Evolutionary conservation across 306 rosid genomes (phyloP).

Genomic region (Fragaria vesca): DNA sequence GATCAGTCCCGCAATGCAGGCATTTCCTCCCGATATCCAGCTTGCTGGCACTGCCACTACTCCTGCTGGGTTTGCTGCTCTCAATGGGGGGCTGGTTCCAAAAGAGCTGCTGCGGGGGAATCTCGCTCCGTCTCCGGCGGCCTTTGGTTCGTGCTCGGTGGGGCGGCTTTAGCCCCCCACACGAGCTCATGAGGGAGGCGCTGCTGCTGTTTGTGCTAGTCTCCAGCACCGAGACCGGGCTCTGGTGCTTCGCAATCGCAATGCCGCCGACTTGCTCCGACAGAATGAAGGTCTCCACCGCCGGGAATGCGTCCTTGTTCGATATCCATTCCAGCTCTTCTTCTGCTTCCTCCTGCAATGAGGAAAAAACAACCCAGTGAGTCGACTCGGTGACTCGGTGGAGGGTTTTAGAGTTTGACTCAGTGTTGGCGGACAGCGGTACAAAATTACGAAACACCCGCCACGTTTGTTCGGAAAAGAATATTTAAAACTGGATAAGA

Average conservation of each 20-base stretch:
- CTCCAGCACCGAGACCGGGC: slow-evolving; percentile 8
- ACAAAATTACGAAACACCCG: not conserved
- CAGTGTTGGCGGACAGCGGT: not conserved
- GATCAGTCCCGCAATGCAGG: slow-evolving; percentile 68
- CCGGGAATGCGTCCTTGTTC: slow-evolving; percentile 54
- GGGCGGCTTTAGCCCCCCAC: slow-evolving; percentile 47
- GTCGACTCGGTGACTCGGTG: slow-evolving; percentile 19
- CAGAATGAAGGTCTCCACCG: slow-evolving; percentile 1
- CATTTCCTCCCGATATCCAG: slow-evolving; percentile 56
- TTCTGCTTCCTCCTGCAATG: slow-evolving; percentile 50
- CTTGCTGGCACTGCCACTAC: not conserved
- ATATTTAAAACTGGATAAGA: not conserved
- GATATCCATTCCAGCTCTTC: slow-evolving; percentile 75
- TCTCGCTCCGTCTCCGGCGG: slow-evolving; percentile 37
- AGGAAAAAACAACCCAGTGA: not conserved
- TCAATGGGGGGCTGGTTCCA: slow-evolving; percentile 33
- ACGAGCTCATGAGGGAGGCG: slow-evolving; percentile 9
- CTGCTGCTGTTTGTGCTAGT: slow-evolving; percentile 6
- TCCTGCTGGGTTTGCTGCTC: slow-evolving; percentile 1
- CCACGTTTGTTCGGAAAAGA: not conserved
- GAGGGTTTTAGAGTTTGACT: slow-evolving; percentile 20
- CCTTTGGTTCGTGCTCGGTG: slow-evolving; percentile 61
- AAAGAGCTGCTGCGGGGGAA: slow-evolving; percentile 21
- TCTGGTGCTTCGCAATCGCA: not conserved
- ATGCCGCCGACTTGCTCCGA: not conserved